Percentiles rank a stretch among this genome's conserved stretches.
Conservation (phyloP, 2,329 filamentous ascomycete species). For the Cytospora piceicola region DNA sequence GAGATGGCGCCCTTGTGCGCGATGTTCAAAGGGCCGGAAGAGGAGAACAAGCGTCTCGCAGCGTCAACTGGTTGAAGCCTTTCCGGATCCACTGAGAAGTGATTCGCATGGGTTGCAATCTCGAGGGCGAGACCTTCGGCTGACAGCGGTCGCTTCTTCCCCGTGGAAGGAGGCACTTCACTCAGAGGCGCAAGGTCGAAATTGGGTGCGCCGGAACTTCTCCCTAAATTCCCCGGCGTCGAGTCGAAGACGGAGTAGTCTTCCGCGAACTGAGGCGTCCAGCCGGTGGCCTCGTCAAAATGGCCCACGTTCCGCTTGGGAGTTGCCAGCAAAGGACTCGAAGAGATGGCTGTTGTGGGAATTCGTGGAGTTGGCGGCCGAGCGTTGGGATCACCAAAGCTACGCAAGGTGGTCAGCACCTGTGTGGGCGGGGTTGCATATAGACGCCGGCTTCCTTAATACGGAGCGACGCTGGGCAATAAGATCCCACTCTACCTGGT, state of each 20-base stretch:
- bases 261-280: conserved; percentile 66
- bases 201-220: conserved; percentile 46
- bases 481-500: conserved; percentile 48
- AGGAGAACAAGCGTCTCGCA: conserved; percentile 61
- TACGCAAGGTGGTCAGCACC: conserved; percentile 46
- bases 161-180: conserved; percentile 41
- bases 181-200: conserved; percentile 46
- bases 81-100: conserved; percentile 58
- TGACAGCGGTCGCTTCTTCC: conserved; percentile 57
- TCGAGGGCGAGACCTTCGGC: conserved; percentile 53
- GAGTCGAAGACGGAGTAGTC: conserved; percentile 69
- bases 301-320: conserved; percentile 51
- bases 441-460: conserved; percentile 13
- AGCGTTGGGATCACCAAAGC: conserved; percentile 67
- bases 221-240: conserved; percentile 63
- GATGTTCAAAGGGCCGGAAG: conserved; percentile 50
- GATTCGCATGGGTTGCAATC: conserved; percentile 64
- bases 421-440: conserved; percentile 32
- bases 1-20: conserved; percentile 34
- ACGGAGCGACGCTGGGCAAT: conserved; percentile 18
- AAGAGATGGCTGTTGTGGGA: conserved; percentile 56
- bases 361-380: conserved; percentile 63
- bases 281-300: conserved; percentile 52
- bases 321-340: conserved; percentile 61
- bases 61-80: conserved; percentile 63